Conservation (phyloP, 305 asterid species). For the Euphrasia arctica region DNA sequence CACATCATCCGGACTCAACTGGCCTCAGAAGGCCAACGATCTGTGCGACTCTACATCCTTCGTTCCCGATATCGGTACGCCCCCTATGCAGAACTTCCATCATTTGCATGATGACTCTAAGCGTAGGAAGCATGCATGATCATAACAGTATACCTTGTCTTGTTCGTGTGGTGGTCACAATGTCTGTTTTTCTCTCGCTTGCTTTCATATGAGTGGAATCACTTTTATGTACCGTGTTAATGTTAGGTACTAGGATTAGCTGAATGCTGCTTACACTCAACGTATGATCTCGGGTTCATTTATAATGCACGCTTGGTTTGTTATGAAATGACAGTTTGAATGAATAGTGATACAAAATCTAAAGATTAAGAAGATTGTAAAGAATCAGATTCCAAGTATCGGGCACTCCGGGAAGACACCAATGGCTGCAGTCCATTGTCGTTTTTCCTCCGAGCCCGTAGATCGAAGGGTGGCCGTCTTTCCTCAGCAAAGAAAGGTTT, state of each 20-base stretch:
- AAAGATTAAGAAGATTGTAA: slow-evolving; percentile 42
- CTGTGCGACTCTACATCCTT: slow-evolving; percentile 34
- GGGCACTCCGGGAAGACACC: slow-evolving; percentile 90
- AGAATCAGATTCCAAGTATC: slow-evolving; percentile 83
- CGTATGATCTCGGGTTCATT: neutral
- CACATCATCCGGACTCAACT: slow-evolving; percentile 76
- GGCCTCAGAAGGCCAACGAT: slow-evolving; percentile 46
- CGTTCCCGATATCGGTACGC: slow-evolving; percentile 68
- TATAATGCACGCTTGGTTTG: neutral
- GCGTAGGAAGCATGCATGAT: slow-evolving; percentile 41
- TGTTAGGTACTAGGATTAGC: neutral
- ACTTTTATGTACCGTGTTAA: neutral
- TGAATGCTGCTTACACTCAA: neutral
- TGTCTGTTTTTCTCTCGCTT: neutral
- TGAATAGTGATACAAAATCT: neutral
- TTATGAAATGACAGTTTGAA: neutral
- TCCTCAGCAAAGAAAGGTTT: slow-evolving; percentile 65
- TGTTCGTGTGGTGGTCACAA: neutral
- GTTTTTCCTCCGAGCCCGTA: slow-evolving; percentile 49
- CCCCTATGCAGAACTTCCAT: slow-evolving; percentile 30
- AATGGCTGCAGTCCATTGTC: slow-evolving; percentile 83
- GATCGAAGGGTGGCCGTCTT: slow-evolving; percentile 87
- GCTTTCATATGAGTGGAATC: neutral
- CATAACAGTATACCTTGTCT: neutral
- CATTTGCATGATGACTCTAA: slow-evolving; percentile 28